Evolutionary conservation across 495 filamentous ascomycete species (phyloP).

Genomic region (Hypomontagnella monticulosa): DNA sequence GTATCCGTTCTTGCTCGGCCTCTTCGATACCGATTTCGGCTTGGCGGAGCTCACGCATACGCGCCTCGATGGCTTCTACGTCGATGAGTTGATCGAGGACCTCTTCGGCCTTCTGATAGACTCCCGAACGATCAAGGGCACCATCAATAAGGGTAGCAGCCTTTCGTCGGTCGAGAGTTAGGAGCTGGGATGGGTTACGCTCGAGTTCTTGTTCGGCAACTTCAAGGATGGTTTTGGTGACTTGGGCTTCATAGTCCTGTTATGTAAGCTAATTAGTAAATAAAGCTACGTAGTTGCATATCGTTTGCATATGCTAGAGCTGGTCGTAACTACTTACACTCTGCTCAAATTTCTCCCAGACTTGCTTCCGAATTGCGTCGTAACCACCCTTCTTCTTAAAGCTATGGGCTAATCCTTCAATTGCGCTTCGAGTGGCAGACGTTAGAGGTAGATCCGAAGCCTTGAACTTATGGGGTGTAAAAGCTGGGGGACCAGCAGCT

Average conservation of each 20-base stretch:
- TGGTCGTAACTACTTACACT: constrained; percentile 63
- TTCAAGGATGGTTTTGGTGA: constrained; percentile 72
- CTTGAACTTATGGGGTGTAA: constrained; percentile 76
- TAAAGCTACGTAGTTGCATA: neutral
- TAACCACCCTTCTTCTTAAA: constrained; percentile 94
- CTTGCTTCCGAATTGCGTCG: constrained; percentile 80
- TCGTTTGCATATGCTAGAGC: neutral
- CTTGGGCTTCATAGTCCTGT: constrained; percentile 73
- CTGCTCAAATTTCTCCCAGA: constrained; percentile 82
- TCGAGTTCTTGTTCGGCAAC: constrained; percentile 85
- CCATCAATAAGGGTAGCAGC: constrained; percentile 87
- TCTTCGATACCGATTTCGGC: constrained; percentile 79
- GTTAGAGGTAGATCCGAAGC: constrained; percentile 82
- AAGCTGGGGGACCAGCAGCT: constrained; percentile 49
- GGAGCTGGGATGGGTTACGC: constrained; percentile 72
- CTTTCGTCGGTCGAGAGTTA: constrained; percentile 81
- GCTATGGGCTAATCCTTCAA: constrained; percentile 79
- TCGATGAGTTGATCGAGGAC: constrained; percentile 75
- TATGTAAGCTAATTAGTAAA: constrained; percentile 13
- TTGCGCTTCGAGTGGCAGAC: constrained; percentile 73
- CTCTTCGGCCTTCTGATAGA: constrained; percentile 78
- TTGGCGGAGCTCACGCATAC: constrained; percentile 73
- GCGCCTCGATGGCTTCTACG: constrained; percentile 69
- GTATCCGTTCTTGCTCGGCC: constrained; percentile 71
- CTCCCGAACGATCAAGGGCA: constrained; percentile 80